Evolutionary conservation across 177 flowering plant species (phyloP), one percentile per base, ranked within the genome.

Genomic region (Vitis hybrid): DNA sequence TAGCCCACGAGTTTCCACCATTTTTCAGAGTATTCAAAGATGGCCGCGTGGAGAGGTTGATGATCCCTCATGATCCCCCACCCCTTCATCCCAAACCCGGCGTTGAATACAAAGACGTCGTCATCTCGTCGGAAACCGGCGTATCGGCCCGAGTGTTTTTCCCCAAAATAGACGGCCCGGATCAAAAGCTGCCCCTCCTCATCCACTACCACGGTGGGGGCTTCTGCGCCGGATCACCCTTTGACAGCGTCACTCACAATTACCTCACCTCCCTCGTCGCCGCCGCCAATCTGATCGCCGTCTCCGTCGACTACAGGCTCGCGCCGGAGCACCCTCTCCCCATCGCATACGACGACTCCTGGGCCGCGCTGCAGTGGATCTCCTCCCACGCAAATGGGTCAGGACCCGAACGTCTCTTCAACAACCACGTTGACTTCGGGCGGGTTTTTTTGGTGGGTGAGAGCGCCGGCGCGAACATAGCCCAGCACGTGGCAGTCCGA

Each of bases 381-480:
- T 82, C 76, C n/a, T 59, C 81, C 19, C 87, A 87, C 24, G 70
- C 63, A 0, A 73, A 62, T 0, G 65, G 27, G 0, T 78, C 72
- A 4, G 59, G 51, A 5, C 40, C 14, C 6, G 86, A 82, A 17
- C 30, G 40, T 0, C 87, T 90, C 87, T 68, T 86, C 46, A 58
- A 14, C 7, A 70, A 81, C 6, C 15, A 60, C 9, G 90, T 59
- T 1, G 91, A 88, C n/a, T 83, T 82, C 17, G 64, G 40, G 0
- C 65, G 63, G 30, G 77, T 84, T 4, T 84, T 82, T 72, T 40
- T 86, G 15, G 82, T 67, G 0, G 90, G 88, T 2, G 91, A 88
- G 52, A 86, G 91, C 52, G 84, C 82, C 6, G 91, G 90, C 1
- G 85, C 86, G 1, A 83, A 76, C 51, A 80, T 88, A 1, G 70